phyloP scores from a whole-genome alignment of 176 grass and related monocot species.

The Eragrostis curvula region DNA sequence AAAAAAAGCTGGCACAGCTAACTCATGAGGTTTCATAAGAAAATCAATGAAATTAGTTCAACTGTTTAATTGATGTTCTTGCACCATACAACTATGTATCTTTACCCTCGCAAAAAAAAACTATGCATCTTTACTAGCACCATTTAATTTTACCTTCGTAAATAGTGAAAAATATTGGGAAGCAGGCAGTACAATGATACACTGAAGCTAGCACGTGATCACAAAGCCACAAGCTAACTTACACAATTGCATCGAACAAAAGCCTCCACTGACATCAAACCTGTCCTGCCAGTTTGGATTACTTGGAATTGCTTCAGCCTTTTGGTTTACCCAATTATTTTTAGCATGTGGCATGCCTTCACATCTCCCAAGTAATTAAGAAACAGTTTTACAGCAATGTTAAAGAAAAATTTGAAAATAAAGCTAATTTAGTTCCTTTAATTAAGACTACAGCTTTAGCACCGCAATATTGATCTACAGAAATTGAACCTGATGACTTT shows the following conservation, averaged over 20 bases:
- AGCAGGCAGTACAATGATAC: slow-evolving; percentile 37
- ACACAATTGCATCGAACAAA: slow-evolving; percentile 35
- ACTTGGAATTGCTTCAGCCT: slow-evolving; percentile 27
- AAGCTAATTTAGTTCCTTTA: not conserved
- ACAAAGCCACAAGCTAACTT: slow-evolving; percentile 40
- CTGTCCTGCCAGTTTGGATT: slow-evolving; percentile 56
- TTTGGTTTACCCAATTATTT: slow-evolving; percentile 24
- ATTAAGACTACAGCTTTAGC: not conserved
- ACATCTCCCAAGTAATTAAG: slow-evolving; percentile 28
- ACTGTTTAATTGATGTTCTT: not conserved
- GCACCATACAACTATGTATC: not conserved
- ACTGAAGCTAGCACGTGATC: slow-evolving; percentile 31
- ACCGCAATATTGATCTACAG: not conserved
- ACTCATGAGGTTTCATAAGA: not conserved
- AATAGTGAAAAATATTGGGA: slow-evolving; percentile 12
- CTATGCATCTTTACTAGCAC: too few species aligned
- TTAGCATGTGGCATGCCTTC: slow-evolving; percentile 49
- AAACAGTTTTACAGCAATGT: slow-evolving; percentile 24
- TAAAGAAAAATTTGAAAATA: slow-evolving; percentile 4
- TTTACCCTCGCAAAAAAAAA: too few species aligned
- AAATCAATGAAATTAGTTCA: not conserved
- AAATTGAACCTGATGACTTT: not conserved
- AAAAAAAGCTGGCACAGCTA: not conserved
- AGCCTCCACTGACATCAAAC: slow-evolving; percentile 27
- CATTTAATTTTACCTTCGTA: slow-evolving; percentile 3